These are phyloP conservation scores for Ophiostoma triangulosporum DNA, from an alignment of 2,329 filamentous ascomycete genomes.

Conservation along the genomic window DNA sequence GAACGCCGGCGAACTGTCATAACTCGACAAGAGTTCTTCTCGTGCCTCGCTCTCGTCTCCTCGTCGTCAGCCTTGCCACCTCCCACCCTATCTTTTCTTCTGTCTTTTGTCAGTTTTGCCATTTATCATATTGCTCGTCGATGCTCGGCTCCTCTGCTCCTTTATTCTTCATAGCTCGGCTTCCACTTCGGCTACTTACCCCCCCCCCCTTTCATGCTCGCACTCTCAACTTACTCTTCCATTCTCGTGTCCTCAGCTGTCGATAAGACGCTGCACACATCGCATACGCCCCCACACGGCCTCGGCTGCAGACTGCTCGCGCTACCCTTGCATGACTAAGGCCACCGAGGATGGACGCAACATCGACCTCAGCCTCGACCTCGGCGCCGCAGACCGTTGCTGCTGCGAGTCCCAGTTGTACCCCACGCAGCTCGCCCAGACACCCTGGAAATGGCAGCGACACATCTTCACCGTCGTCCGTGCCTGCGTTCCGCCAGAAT, in stretches of 20 bases:
- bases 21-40: not conserved
- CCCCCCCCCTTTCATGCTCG: not conserved
- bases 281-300: not conserved
- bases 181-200: not conserved
- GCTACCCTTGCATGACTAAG: too few relatives aligned
- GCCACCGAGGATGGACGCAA: not conserved
- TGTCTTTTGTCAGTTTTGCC: not conserved
- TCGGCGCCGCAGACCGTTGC: not conserved
- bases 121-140: too few relatives aligned
- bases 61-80: not conserved
- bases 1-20: not conserved
- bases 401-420: not conserved
- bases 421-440: not conserved
- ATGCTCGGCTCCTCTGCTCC: too few relatives aligned
- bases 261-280: too few relatives aligned
- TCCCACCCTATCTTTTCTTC: not conserved
- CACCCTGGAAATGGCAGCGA: not conserved
- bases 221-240: not conserved
- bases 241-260: not conserved
- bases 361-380: not conserved
- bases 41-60: not conserved
- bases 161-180: not conserved
- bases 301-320: not conserved
- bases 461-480: not conserved
- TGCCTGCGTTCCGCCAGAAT: not conserved